Percentiles rank a stretch among this genome's conserved stretches.
These are phyloP conservation scores for Elsinoe necatrix DNA, from an alignment of 2,329 filamentous ascomycete genomes.

Conservation along the genomic window DNA sequence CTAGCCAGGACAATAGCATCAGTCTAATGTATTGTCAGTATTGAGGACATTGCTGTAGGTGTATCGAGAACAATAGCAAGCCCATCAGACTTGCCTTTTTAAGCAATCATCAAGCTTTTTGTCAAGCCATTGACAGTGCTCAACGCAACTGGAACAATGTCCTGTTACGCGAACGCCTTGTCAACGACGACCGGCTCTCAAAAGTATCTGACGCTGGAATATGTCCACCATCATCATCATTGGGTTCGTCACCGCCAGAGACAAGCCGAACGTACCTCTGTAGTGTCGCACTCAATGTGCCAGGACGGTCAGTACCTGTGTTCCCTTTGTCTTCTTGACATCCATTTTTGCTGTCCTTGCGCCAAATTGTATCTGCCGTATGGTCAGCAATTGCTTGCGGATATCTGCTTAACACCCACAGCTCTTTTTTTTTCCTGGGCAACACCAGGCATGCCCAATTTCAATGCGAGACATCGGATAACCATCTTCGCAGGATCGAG, in stretches of 20 bases:
- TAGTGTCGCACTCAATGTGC: neutral
- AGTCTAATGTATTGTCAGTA: neutral
- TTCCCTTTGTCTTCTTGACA: constrained; percentile 41
- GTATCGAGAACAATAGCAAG: neutral
- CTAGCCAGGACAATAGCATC: neutral
- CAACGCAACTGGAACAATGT: neutral
- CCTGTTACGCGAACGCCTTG: neutral
- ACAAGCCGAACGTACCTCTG: neutral
- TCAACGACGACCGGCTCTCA: neutral
- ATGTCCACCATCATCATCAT: neutral
- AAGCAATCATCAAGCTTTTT: constrained; percentile 5
- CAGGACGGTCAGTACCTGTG: constrained; percentile 32
- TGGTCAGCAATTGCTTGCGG: constrained; percentile 15
- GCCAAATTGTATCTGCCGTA: constrained; percentile 35
- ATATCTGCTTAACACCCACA: constrained; percentile 41
- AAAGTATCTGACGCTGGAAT: neutral
- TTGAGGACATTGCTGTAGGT: neutral
- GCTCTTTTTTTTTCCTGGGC: constrained; percentile 89
- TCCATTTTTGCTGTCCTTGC: constrained; percentile 42
- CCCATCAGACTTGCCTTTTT: constrained; percentile 15
- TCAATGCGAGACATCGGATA: constrained; percentile 65
- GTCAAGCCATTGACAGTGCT: constrained; percentile 1
- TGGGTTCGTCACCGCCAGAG: neutral
- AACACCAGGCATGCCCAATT: constrained; percentile 61
- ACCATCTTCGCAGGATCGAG: constrained; percentile 76